Evolutionary conservation across 495 filamentous ascomycete genomes (phyloP).

Genomic region (Hyaloscypha finlandica): DNA sequence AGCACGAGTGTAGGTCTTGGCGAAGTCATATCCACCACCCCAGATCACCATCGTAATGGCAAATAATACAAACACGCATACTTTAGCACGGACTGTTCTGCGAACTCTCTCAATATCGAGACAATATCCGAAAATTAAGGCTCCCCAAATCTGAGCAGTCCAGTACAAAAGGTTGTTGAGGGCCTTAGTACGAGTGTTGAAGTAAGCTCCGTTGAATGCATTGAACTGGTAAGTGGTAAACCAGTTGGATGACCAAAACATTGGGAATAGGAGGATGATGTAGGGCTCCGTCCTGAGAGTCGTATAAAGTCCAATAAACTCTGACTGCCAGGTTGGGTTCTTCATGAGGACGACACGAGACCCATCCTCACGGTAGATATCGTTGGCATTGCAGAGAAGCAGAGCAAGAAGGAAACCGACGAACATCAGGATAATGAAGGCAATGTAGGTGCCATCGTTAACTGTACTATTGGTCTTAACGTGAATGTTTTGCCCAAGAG

Average conservation of each 20-base stretch:
- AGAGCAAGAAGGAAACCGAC: conserved; percentile 70
- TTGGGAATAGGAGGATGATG: conserved; percentile 81
- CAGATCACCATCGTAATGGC: conserved; percentile 76
- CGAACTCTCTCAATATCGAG: conserved; percentile 66
- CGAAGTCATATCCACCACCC: conserved; percentile 84
- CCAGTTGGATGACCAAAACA: conserved; percentile 78
- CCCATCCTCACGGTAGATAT: conserved; percentile 77
- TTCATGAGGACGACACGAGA: conserved; percentile 83
- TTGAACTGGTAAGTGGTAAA: conserved; percentile 70
- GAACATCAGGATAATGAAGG: conserved; percentile 83
- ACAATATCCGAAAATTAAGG: conserved; percentile 73
- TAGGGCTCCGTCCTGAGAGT: conserved; percentile 71
- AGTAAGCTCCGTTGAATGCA: conserved; percentile 65
- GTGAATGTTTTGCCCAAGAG: conserved; percentile 77
- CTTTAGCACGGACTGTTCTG: conserved; percentile 73
- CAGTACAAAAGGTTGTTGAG: conserved; percentile 87
- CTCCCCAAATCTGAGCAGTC: conserved; percentile 82
- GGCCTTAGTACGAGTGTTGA: conserved; percentile 77
- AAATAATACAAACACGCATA: conserved; percentile 63
- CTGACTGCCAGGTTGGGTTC: conserved; percentile 76
- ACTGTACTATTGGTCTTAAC: conserved; percentile 55
- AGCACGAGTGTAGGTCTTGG: conserved; percentile 62
- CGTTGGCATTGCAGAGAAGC: conserved; percentile 68
- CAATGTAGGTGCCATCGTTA: conserved; percentile 83
- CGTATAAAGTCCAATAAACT: conserved; percentile 74